A percentile compares a stretch with the other conserved stretches of the same genome.
These are phyloP conservation scores for Helianthus tuberosus DNA, from an alignment of 129 eudicot species.

Conservation along the genomic window DNA sequence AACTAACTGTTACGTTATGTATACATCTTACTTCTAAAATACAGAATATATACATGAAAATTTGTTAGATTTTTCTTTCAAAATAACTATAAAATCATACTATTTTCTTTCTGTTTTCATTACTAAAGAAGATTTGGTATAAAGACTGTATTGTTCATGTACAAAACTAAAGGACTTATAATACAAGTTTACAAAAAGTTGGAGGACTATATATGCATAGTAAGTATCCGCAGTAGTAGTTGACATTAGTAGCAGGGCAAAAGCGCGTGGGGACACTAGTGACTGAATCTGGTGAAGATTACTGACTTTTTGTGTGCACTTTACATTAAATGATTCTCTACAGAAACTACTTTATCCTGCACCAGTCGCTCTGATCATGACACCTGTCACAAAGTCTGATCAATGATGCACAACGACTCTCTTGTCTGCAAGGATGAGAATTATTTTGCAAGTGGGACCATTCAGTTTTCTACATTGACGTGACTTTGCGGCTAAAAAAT, in stretches of 20 bases:
- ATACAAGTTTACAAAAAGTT: not conserved
- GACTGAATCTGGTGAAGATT: constrained; percentile 3
- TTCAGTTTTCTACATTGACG: not conserved
- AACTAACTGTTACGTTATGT: too few relatives aligned
- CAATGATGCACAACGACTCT: not conserved
- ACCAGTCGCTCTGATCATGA: not conserved
- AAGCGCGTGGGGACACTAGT: constrained; percentile 18
- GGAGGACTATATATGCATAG: not conserved
- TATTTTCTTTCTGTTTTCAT: too few relatives aligned
- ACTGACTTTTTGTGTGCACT: constrained; percentile 1
- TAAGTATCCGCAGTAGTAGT: constrained; percentile 20
- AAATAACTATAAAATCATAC: too few relatives aligned
- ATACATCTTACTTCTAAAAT: too few relatives aligned
- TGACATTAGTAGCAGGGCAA: constrained; percentile 21
- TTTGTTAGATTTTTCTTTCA: too few relatives aligned
- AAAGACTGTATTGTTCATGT: not conserved
- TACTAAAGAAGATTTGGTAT: not conserved
- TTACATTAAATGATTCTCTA: not conserved
- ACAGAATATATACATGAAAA: too few relatives aligned
- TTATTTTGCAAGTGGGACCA: not conserved
- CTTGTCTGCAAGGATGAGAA: not conserved
- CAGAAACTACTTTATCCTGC: not conserved
- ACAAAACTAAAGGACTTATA: not conserved
- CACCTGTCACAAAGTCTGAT: not conserved
- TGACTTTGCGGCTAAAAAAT: not conserved